Percentiles rank a stretch among this genome's conserved stretches.
These are phyloP conservation scores for Emergomyces africanus DNA, from an alignment of 2,329 filamentous ascomycete species.

Conservation along the genomic window DNA sequence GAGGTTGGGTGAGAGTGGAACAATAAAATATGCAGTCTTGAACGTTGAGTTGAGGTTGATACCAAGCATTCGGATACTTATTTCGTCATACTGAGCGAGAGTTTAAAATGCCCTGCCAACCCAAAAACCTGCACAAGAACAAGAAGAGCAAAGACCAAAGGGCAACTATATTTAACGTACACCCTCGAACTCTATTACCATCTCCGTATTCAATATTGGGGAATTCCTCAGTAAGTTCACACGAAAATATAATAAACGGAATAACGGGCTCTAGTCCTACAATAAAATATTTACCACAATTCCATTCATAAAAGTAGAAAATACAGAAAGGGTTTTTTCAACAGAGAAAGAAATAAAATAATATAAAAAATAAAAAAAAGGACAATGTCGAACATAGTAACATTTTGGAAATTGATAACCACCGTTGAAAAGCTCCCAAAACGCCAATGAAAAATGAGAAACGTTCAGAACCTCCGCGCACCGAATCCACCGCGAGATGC, in stretches of 20 bases:
- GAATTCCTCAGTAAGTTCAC: neutral
- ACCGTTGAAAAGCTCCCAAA: neutral
- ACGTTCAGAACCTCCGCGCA: constrained; percentile 12
- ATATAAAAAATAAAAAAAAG: too few species aligned
- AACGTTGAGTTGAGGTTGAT: neutral
- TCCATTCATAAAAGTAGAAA: neutral
- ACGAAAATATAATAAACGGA: neutral
- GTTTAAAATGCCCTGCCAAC: neutral
- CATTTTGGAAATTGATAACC: neutral
- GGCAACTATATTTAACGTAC: too few species aligned
- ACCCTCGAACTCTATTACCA: neutral
- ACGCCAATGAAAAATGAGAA: neutral
- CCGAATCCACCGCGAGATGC: constrained; percentile 22
- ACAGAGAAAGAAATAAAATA: neutral
- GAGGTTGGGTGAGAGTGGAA: neutral
- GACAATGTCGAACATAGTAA: neutral
- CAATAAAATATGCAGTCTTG: neutral
- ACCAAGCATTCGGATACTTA: neutral
- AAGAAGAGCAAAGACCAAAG: neutral
- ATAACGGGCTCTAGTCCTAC: neutral
- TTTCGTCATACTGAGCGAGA: constrained; percentile 3
- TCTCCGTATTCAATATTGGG: neutral
- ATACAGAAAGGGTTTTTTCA: neutral
- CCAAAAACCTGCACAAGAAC: neutral
- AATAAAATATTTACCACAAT: neutral